Evolutionary conservation across 1,284 basidiomycete species (phyloP).

Genomic region (Moesziomyces sp.): DNA sequence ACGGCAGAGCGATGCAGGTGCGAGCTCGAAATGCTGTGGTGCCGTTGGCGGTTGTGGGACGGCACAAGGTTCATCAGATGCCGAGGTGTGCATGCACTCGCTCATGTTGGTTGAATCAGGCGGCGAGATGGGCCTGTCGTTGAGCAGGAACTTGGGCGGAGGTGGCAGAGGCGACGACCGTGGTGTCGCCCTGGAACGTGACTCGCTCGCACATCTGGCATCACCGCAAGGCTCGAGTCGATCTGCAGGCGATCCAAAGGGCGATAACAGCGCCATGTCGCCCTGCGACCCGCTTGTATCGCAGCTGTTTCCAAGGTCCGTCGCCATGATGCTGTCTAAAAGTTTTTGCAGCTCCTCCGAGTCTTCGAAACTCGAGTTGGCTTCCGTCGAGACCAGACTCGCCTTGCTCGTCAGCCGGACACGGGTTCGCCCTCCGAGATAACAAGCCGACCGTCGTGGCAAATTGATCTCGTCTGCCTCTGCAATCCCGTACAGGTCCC

Average conservation of each 20-base stretch:
- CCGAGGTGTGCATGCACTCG: constrained; percentile 6
- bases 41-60: no score
- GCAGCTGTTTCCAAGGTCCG: constrained; percentile 19
- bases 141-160: constrained; percentile 43
- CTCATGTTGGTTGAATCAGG: constrained; percentile 31
- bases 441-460: neutral
- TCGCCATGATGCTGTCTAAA: constrained; percentile 46
- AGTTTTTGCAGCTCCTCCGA: constrained; percentile 44
- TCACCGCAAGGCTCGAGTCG: neutral
- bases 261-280: constrained; percentile 33
- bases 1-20: no score
- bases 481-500: constrained; percentile 28
- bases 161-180: constrained; percentile 6
- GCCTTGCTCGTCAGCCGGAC: constrained; percentile 20
- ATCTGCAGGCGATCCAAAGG: constrained; percentile 32
- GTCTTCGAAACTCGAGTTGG: constrained; percentile 46
- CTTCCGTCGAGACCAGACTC: constrained; percentile 38
- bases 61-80: no score
- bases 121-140: constrained; percentile 43
- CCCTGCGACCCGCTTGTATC: constrained; percentile 9
- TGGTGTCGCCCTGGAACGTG: neutral
- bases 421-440: neutral
- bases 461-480: constrained; percentile 11
- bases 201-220: no score
- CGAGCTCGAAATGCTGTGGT: no score